These are phyloP conservation scores for Euphrasia confusa DNA, from an alignment of 257 asterid genomes.

Conservation along the genomic window DNA sequence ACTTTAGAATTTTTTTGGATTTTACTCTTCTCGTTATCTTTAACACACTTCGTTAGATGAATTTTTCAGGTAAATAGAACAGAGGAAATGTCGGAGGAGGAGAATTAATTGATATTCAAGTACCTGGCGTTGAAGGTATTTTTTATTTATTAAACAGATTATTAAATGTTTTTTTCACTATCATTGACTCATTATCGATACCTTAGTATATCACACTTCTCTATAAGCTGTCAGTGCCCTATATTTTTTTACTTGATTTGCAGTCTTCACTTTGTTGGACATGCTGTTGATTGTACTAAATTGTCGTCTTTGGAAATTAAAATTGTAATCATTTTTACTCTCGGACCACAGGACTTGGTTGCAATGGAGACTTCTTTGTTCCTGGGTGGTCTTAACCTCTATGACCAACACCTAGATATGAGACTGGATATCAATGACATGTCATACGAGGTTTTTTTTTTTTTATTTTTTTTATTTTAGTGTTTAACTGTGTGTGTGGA, in stretches of 20 bases:
- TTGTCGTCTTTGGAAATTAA: neutral
- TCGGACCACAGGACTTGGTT: slow-evolving; percentile 54
- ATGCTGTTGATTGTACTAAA: too few species aligned
- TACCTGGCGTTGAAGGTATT: slow-evolving; percentile 48
- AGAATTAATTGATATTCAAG: slow-evolving; percentile 30
- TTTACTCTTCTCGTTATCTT: neutral
- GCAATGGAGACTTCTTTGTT: too few species aligned
- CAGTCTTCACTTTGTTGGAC: too few species aligned
- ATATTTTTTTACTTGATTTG: too few species aligned
- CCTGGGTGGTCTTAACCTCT: too few species aligned
- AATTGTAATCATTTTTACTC: slow-evolving; percentile 13
- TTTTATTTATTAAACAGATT: slow-evolving; percentile 6
- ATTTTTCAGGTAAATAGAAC: slow-evolving; percentile 59
- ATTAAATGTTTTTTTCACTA: too few species aligned
- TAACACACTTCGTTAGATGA: slow-evolving; percentile 14
- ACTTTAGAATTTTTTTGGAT: neutral
- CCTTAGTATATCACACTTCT: too few species aligned
- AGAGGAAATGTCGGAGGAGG: slow-evolving; percentile 34
- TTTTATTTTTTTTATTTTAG: slow-evolving; percentile 7
- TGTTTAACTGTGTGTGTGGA: neutral
- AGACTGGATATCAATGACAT: slow-evolving; percentile 88
- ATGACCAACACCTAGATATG: too few species aligned
- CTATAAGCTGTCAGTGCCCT: too few species aligned
- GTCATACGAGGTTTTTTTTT: slow-evolving; percentile 88
- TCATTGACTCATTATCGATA: too few species aligned